phyloP scores from a whole-genome alignment of 2,329 filamentous ascomycete genomes.

The Ciborinia camelliae region DNA sequence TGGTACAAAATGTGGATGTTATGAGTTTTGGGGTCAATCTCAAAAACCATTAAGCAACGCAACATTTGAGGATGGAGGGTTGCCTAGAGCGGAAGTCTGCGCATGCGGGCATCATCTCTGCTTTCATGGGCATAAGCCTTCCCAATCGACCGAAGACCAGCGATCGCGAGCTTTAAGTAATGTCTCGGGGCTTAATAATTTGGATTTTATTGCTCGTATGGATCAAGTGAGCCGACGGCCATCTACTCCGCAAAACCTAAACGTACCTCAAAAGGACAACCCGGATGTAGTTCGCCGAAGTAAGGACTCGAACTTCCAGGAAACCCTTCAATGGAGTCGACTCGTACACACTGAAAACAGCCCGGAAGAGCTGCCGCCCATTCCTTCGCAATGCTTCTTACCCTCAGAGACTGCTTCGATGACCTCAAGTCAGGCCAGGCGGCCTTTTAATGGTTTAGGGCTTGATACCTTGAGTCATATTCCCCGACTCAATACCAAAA shows the following conservation, averaged over 20 bases:
- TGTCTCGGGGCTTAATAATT: slow-evolving; percentile 17
- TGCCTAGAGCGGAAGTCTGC: slow-evolving; percentile 38
- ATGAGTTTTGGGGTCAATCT: slow-evolving; percentile 50
- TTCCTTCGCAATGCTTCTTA: slow-evolving; percentile 39
- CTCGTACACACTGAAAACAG: slow-evolving; percentile 30
- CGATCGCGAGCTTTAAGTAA: slow-evolving; percentile 19
- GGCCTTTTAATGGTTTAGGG: slow-evolving; percentile 33
- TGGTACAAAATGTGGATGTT: slow-evolving; percentile 50
- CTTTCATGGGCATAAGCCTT: slow-evolving; percentile 43
- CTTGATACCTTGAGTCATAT: slow-evolving; percentile 32
- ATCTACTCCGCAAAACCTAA: slow-evolving; percentile 7
- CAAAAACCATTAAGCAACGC: slow-evolving; percentile 7
- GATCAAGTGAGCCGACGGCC: slow-evolving; percentile 19
- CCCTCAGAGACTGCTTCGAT: slow-evolving; percentile 36
- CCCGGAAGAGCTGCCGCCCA: slow-evolving; percentile 34
- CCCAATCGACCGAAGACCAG: slow-evolving; percentile 20
- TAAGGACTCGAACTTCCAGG: slow-evolving; percentile 25
- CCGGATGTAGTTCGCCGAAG: slow-evolving; percentile 13
- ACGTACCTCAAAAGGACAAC: slow-evolving; percentile 5
- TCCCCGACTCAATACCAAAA: slow-evolving; percentile 23
- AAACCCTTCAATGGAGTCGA: slow-evolving; percentile 33
- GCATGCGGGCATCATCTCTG: slow-evolving; percentile 56
- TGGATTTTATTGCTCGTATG: slow-evolving; percentile 13
- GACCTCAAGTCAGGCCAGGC: slow-evolving; percentile 29
- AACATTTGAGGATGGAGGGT: slow-evolving; percentile 13